These are phyloP conservation scores for Didymella arachidicola DNA, from an alignment of 2,329 filamentous ascomycete genomes.

Conservation along the genomic window DNA sequence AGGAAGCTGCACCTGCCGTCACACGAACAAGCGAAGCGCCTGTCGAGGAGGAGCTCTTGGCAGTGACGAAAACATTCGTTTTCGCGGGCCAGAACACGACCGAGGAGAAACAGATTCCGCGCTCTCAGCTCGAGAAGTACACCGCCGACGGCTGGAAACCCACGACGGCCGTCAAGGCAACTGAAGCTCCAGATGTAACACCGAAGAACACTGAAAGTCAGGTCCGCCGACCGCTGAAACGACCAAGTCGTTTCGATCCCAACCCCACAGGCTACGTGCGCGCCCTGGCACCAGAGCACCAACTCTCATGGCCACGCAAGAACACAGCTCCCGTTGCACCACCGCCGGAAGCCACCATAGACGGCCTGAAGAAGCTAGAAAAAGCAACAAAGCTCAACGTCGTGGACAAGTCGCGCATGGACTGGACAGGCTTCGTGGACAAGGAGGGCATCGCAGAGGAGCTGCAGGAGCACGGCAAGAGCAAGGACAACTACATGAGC, in stretches of 20 bases:
- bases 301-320: constrained; percentile 52
- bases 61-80: constrained; percentile 75
- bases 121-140: constrained; percentile 41
- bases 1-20: constrained; percentile 20
- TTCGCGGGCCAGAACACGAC: constrained; percentile 77
- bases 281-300: constrained; percentile 54
- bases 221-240: constrained; percentile 45
- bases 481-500: constrained; percentile 67
- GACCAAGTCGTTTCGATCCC: constrained; percentile 60
- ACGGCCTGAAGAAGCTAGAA: constrained; percentile 34
- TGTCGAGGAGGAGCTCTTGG: constrained; percentile 56
- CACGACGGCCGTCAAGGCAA: constrained; percentile 17
- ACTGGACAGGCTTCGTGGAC: constrained; percentile 71
- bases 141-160: constrained; percentile 43
- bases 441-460: constrained; percentile 68
- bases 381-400: constrained; percentile 69
- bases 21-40: constrained; percentile 19
- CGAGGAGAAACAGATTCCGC: constrained; percentile 73
- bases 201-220: constrained; percentile 6
- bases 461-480: constrained; percentile 66
- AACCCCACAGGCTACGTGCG: constrained; percentile 59
- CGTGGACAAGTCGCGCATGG: constrained; percentile 70
- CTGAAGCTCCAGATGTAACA: neutral
- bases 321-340: constrained; percentile 16
- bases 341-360: constrained; percentile 27